phyloP scores from a whole-genome alignment of 352 stramenopile genomes.

The Globisporangium viniferum region DNA sequence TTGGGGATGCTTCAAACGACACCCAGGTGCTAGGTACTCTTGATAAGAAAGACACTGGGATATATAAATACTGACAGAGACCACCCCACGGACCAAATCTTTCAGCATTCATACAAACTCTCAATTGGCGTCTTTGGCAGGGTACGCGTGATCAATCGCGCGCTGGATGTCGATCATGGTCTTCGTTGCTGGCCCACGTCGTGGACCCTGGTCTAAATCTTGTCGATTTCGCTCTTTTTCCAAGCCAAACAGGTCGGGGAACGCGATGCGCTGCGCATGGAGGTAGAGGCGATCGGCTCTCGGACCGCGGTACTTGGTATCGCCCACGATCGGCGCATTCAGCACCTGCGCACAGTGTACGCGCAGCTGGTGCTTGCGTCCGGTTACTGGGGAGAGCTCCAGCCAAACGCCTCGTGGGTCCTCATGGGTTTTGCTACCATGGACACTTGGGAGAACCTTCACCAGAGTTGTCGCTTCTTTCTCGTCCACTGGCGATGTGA shows the following conservation, averaged over 20 bases:
- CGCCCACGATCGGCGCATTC: conserved; percentile 49
- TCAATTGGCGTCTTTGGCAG: neutral
- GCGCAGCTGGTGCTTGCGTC: conserved; percentile 70
- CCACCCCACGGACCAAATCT: neutral
- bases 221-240: neutral
- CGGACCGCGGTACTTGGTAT: conserved; percentile 35
- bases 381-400: conserved; percentile 49
- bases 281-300: conserved; percentile 41
- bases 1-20: neutral
- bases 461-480: conserved; percentile 47
- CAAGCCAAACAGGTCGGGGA: conserved; percentile 39
- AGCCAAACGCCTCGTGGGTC: conserved; percentile 32
- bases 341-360: conserved; percentile 51
- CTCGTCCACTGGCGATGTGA: conserved; percentile 38
- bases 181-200: neutral
- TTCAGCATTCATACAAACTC: neutral
- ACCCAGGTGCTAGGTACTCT: neutral
- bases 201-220: neutral
- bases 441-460: conserved; percentile 3
- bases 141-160: neutral
- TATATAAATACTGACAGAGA: neutral
- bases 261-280: conserved; percentile 46
- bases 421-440: neutral
- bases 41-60: neutral
- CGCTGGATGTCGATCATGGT: conserved; percentile 10